A percentile compares a stretch with the other conserved stretches of the same genome.
phyloP scores from a whole-genome alignment of 495 filamentous ascomycete genomes.

The Parachaetomium inaequale region DNA sequence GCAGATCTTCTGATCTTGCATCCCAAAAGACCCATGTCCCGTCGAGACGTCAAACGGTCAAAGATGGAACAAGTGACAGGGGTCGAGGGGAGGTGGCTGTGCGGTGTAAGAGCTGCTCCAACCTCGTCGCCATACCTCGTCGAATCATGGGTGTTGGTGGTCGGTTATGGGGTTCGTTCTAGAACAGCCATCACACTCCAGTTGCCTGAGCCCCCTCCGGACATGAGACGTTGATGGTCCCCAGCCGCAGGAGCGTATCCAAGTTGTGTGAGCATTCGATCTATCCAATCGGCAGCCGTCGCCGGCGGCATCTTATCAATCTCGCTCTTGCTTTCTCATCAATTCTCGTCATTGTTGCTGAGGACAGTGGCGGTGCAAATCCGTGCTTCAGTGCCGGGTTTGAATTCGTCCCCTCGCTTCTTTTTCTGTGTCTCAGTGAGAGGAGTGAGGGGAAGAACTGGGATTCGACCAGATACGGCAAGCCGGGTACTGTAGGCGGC shows the following conservation, averaged over 20 bases:
- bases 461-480: background rate
- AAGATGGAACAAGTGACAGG: background rate
- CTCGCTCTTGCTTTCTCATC: background rate
- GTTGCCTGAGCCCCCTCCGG: background rate
- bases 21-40: background rate
- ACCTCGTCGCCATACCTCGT: background rate
- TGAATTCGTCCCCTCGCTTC: background rate
- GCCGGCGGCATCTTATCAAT: background rate
- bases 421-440: conserved; percentile 1
- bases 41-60: conserved; percentile 1
- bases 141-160: background rate
- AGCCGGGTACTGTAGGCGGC: background rate
- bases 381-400: background rate
- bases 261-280: background rate
- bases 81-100: conserved; percentile 10
- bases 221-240: background rate
- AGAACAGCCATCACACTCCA: background rate
- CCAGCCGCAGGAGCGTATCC: background rate
- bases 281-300: background rate
- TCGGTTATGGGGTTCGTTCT: background rate
- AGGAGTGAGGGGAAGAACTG: background rate
- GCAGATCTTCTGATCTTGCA: conserved; percentile 6
- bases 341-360: background rate
- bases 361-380: conserved; percentile 1
- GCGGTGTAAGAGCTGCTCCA: conserved; percentile 7